Evolutionary conservation across 441 rosid species (phyloP).

Genomic region (Brassica hybrid): DNA sequence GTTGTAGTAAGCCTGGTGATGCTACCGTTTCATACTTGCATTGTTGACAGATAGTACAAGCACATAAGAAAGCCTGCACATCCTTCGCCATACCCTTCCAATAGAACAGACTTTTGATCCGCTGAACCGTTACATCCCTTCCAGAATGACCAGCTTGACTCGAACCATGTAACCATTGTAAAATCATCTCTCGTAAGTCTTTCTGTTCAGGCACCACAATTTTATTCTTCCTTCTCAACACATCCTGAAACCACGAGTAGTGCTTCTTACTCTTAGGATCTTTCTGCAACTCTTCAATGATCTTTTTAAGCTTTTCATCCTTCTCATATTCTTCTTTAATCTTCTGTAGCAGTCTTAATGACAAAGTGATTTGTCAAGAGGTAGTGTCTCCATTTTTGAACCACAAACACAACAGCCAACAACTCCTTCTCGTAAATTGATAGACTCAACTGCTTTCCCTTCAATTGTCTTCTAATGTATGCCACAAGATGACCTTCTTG

Average conservation of each 20-base stretch:
- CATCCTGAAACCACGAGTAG: neutral
- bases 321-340: neutral
- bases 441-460: neutral
- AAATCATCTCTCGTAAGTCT: neutral
- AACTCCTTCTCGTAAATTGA: neutral
- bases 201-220: neutral
- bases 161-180: neutral
- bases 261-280: neutral
- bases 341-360: neutral
- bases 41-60: neutral
- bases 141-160: neutral
- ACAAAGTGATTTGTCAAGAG: neutral
- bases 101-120: neutral
- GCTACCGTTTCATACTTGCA: neutral
- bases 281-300: neutral
- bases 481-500: neutral
- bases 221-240: neutral
- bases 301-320: neutral
- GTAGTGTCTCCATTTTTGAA: neutral
- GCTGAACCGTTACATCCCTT: neutral
- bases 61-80: neutral
- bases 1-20: neutral
- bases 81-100: neutral
- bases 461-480: neutral
- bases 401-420: neutral